Evolutionary conservation across 768 basidiomycete genomes (phyloP), one percentile per base, ranked within the genome.

Genomic region (Suillus decipiens): DNA sequence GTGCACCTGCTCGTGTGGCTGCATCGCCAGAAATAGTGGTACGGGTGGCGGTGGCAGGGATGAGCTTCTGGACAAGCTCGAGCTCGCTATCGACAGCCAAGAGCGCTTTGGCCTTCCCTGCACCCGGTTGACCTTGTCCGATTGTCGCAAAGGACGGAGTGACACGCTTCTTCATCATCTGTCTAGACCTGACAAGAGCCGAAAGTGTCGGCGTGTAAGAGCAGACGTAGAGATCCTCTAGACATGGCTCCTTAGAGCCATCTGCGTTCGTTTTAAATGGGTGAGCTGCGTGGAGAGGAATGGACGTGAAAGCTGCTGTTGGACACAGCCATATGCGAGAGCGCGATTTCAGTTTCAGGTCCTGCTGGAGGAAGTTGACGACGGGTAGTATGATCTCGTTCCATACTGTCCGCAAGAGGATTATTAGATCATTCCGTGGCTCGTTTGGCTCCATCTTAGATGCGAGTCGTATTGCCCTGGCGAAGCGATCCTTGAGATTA

Each of bases 221-320:
- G 1, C 55, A 61, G 7, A 67, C 51, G 33, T 45, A 64, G 28
- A 65, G 14, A 3, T 71, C 63, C 7, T 47, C 39, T 0, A 43
- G 59, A 17, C 59, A 11, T 19, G 15, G 43, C 31, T 31, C 37
- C 22, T 62, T 50, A 3, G 6, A 57, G 24, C 41, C 22, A 9
- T 61, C 66, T 10, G 64, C 47, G 48, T 61, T 59, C 14, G 36
- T 60, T 31, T 57, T 11, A 43, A 78, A 79, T 1, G 69, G 69
- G 10, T 77, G 72, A 33, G 80, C 61, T 39, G 66, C 64, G 31
- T 67, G 66, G 10, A 67, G 31, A 19, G 66, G 66, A 31, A 67
- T 28, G 0, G 63, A 54, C 3, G 66, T 54, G 28, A 67, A 64
- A 7, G 55, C 28, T 5, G 59, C 55, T 6, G 63, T 64, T 5